Evolutionary conservation across 2,329 filamentous ascomycete species (phyloP).

Genomic region (Claviceps lovelessii): DNA sequence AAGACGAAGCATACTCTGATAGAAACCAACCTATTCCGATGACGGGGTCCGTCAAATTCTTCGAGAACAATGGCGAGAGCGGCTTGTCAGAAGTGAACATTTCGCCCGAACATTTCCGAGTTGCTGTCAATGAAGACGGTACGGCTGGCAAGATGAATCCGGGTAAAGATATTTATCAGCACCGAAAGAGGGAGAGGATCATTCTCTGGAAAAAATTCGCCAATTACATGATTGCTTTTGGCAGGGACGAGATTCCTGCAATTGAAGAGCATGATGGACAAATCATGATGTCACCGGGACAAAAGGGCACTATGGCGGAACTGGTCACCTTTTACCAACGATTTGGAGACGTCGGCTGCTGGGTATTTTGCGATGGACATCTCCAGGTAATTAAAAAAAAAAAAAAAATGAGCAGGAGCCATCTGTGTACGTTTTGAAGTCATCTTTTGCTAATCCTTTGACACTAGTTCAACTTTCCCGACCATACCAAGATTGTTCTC

Average conservation of each 20-base stretch:
- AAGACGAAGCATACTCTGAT: slow-evolving; percentile 40
- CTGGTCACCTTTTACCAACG: slow-evolving; percentile 71
- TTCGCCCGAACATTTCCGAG: slow-evolving; percentile 45
- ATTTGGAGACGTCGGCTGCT: slow-evolving; percentile 67
- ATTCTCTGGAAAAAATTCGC: slow-evolving; percentile 61
- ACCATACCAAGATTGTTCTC: slow-evolving; percentile 73
- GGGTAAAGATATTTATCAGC: slow-evolving; percentile 50
- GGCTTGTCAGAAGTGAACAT: slow-evolving; percentile 52
- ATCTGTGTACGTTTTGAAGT: too few species aligned
- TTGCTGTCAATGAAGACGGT: slow-evolving; percentile 41
- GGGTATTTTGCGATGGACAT: slow-evolving; percentile 68
- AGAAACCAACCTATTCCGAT: slow-evolving; percentile 50
- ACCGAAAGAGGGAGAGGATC: slow-evolving; percentile 50
- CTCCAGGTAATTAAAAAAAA: slow-evolving; percentile 41
- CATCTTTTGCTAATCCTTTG: not conserved
- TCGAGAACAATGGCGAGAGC: slow-evolving; percentile 52
- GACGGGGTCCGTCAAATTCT: slow-evolving; percentile 51
- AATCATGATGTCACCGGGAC: slow-evolving; percentile 24
- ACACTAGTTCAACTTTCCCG: slow-evolving; percentile 66
- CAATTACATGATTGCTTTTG: slow-evolving; percentile 62
- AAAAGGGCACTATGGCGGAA: slow-evolving; percentile 29
- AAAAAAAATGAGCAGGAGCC: not conserved
- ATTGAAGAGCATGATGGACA: slow-evolving; percentile 30
- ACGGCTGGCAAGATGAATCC: slow-evolving; percentile 45
- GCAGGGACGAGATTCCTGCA: slow-evolving; percentile 49